Evolutionary conservation across 805 yeast genomes (phyloP).

Genomic region (Komagataella pseudopastoris): DNA sequence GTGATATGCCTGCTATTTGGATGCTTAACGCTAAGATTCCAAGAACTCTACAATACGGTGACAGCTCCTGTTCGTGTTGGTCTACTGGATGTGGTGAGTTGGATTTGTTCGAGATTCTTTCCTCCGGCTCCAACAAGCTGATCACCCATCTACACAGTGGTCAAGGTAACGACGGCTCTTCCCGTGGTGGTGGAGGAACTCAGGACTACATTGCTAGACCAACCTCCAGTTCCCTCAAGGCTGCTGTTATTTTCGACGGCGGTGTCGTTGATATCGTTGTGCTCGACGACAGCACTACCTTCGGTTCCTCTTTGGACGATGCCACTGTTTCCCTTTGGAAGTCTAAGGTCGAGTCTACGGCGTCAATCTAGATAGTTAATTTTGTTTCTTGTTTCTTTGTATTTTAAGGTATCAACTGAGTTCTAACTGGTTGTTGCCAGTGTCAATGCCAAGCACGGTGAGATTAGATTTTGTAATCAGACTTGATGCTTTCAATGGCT

Average conservation of each 20-base stretch:
- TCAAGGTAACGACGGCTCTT: constrained; percentile 48
- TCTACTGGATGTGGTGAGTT: constrained; percentile 94
- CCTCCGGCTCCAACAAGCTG: constrained; percentile 61
- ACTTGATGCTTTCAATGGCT: neutral
- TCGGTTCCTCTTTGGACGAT: constrained; percentile 37
- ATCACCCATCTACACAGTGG: constrained; percentile 76
- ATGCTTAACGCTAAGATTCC: constrained; percentile 90
- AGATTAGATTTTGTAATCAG: neutral
- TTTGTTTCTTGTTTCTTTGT: neutral
- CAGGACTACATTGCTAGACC: constrained; percentile 86
- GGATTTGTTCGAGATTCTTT: constrained; percentile 83
- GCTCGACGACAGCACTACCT: constrained; percentile 38
- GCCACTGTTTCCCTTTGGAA: constrained; percentile 48
- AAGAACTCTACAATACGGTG: constrained; percentile 92
- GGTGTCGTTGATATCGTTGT: constrained; percentile 42
- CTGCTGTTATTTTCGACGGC: constrained; percentile 73
- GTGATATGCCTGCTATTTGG: constrained; percentile 98
- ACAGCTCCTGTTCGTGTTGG: constrained; percentile 88
- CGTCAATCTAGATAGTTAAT: neutral
- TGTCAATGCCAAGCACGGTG: neutral
- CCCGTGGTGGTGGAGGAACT: constrained; percentile 64
- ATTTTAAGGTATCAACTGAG: neutral
- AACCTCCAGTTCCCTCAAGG: constrained; percentile 60
- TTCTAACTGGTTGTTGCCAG: neutral
- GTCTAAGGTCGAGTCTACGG: neutral